Conservation (phyloP, 805 yeast species). For the Phaffomyces opuntiae region DNA sequence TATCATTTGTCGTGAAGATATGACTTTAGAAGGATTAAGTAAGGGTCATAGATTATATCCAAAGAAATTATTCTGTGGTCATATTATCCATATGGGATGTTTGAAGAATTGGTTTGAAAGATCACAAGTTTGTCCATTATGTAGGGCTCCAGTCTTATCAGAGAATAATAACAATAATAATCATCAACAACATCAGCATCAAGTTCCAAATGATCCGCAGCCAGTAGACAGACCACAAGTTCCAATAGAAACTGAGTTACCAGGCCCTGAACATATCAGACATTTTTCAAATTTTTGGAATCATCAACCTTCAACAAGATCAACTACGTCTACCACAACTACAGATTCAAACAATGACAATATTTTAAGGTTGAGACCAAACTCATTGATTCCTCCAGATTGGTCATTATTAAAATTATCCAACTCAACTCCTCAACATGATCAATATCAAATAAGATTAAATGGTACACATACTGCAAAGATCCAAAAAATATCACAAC, state of each 20-base stretch:
- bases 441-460: slow-evolving; percentile 10
- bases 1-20: slow-evolving; percentile 88
- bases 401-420: slow-evolving; percentile 21
- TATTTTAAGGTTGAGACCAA: slow-evolving; percentile 2
- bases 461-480: slow-evolving; percentile 8
- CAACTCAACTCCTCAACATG: slow-evolving; percentile 5
- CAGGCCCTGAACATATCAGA: neutral
- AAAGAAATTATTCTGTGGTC: slow-evolving; percentile 76
- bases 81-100: slow-evolving; percentile 84
- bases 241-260: neutral
- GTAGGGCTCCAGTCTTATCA: slow-evolving; percentile 63
- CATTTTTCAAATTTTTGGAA: neutral
- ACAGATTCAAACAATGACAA: neutral
- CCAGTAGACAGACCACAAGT: neutral
- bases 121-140: slow-evolving; percentile 89
- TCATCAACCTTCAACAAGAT: neutral
- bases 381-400: slow-evolving; percentile 20
- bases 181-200: neutral
- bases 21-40: slow-evolving; percentile 39
- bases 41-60: slow-evolving; percentile 48
- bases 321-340: neutral
- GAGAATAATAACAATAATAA: neutral
- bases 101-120: slow-evolving; percentile 89
- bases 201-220: neutral
- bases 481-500: slow-evolving; percentile 6